phyloP scores from a whole-genome alignment of 768 basidiomycete species.

The Suillus placidus region DNA sequence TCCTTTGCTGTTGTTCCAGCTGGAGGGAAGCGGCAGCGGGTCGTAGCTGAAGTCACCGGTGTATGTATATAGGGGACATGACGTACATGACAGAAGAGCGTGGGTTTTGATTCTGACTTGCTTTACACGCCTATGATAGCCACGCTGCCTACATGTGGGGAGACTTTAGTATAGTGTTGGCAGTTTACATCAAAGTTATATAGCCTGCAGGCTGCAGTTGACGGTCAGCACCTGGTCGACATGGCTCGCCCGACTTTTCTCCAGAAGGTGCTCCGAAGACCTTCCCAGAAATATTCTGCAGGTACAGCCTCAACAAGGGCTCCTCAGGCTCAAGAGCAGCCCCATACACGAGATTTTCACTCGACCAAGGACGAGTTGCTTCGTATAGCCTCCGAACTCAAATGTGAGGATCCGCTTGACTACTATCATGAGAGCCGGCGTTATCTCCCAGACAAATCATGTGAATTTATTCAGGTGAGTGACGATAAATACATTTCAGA shows the following conservation, averaged over 20 bases:
- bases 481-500: not conserved
- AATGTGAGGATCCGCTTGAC: constrained; percentile 4
- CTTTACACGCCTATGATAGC: not conserved
- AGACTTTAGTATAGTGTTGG: not conserved
- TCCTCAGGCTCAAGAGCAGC: constrained; percentile 1
- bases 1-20: constrained; percentile 43
- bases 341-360: constrained; percentile 47
- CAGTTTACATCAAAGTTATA: not conserved
- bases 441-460: constrained; percentile 13
- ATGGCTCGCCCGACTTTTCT: constrained; percentile 62
- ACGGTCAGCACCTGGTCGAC: not conserved
- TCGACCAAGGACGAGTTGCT: constrained; percentile 55
- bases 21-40: constrained; percentile 17
- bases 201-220: not conserved
- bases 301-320: constrained; percentile 4
- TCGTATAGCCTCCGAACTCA: constrained; percentile 41
- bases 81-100: not conserved
- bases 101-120: constrained; percentile 15
- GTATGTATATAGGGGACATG: not conserved
- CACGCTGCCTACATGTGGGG: not conserved
- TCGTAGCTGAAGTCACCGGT: constrained; percentile 2
- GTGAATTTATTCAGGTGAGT: constrained; percentile 26
- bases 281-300: constrained; percentile 61
- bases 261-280: constrained; percentile 62
- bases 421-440: not conserved